These are phyloP conservation scores for Athelia sp. DNA, from an alignment of 1,284 basidiomycete genomes.

Conservation along the genomic window DNA sequence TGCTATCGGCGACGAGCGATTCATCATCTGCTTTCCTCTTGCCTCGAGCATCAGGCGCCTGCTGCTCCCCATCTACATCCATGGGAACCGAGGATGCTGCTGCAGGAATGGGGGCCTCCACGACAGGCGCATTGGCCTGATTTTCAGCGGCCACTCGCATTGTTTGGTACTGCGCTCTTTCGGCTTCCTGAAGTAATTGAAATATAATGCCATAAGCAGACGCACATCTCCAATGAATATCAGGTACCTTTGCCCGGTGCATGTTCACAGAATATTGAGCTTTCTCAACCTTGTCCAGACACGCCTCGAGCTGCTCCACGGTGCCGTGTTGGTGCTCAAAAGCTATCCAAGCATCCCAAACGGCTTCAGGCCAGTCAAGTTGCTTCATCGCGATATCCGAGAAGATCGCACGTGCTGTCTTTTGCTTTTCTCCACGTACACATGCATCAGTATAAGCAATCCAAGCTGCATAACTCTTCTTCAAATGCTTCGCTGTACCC, in stretches of 20 bases:
- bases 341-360: slow-evolving; percentile 83
- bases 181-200: slow-evolving; percentile 47
- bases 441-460: slow-evolving; percentile 61
- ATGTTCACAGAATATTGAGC: slow-evolving; percentile 59
- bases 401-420: slow-evolving; percentile 64
- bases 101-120: slow-evolving; percentile 21
- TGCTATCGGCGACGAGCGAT: slow-evolving; percentile 31
- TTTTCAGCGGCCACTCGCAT: slow-evolving; percentile 46
- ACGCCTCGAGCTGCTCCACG: slow-evolving; percentile 63
- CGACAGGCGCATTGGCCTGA: slow-evolving; percentile 31
- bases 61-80: slow-evolving; percentile 8
- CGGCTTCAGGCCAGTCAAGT: slow-evolving; percentile 88
- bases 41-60: slow-evolving; percentile 25
- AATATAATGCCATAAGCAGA: slow-evolving; percentile 4
- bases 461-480: slow-evolving; percentile 69
- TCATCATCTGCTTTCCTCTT: slow-evolving; percentile 58
- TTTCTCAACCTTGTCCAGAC: slow-evolving; percentile 63
- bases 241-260: slow-evolving; percentile 61
- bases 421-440: slow-evolving; percentile 51
- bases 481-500: slow-evolving; percentile 57
- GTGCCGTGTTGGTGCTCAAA: slow-evolving; percentile 86
- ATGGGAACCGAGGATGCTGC: slow-evolving; percentile 2
- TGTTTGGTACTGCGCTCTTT: slow-evolving; percentile 46
- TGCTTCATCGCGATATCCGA: slow-evolving; percentile 59
- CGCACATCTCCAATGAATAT: not conserved